These are phyloP conservation scores for Cercospora brassicicola DNA, from an alignment of 2,329 filamentous ascomycete species.

Conservation along the genomic window DNA sequence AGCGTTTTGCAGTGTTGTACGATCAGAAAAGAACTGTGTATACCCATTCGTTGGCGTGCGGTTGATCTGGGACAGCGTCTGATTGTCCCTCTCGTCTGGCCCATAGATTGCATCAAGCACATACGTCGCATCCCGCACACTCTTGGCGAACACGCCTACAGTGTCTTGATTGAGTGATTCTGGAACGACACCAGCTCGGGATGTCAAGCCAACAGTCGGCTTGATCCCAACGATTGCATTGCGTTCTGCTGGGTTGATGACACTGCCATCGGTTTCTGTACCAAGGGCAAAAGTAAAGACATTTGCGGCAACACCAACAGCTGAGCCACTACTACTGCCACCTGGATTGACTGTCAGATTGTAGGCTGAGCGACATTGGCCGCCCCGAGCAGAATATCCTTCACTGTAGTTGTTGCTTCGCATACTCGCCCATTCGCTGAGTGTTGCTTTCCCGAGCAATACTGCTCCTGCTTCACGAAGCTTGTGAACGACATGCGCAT, in stretches of 20 bases:
- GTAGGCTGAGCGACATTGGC: conserved; percentile 65
- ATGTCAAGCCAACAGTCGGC: conserved; percentile 72
- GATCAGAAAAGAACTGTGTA: conserved; percentile 56
- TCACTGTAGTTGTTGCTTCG: conserved; percentile 66
- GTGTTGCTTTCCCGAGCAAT: conserved; percentile 67
- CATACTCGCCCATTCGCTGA: conserved; percentile 76
- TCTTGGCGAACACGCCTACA: conserved; percentile 66
- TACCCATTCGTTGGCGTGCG: conserved; percentile 60
- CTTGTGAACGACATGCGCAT: conserved; percentile 62
- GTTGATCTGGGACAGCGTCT: conserved; percentile 60
- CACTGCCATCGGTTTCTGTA: conserved; percentile 68
- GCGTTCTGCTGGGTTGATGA: conserved; percentile 70
- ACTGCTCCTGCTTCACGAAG: conserved; percentile 67
- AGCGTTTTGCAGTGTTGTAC: conserved; percentile 58
- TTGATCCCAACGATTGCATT: conserved; percentile 73
- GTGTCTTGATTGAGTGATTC: conserved; percentile 68
- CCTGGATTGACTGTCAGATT: conserved; percentile 68
- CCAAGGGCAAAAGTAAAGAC: conserved; percentile 65
- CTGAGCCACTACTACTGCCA: conserved; percentile 68
- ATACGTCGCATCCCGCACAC: conserved; percentile 67
- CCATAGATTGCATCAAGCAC: conserved; percentile 69
- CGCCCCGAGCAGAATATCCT: conserved; percentile 65
- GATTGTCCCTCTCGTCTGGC: conserved; percentile 63
- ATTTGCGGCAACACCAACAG: conserved; percentile 64
- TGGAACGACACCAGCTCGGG: conserved; percentile 59